A percentile compares a stretch with the other conserved stretches of the same genome.
phyloP scores from a whole-genome alignment of 2,329 filamentous ascomycete species.

The Dendryphion nanum region DNA sequence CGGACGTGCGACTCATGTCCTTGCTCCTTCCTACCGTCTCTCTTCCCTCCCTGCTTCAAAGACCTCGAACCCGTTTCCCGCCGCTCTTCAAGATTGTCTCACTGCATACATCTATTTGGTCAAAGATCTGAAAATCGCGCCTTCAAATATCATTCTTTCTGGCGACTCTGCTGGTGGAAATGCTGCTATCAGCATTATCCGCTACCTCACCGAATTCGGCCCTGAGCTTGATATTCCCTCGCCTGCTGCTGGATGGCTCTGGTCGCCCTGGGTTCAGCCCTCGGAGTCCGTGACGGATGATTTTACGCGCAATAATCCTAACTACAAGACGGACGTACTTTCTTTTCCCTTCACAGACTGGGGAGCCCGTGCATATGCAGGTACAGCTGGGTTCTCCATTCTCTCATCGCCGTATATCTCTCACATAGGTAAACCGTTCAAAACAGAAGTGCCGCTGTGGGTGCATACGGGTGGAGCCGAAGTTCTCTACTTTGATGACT shows the following conservation, averaged over 20 bases:
- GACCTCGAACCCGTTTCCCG: slow-evolving; percentile 48
- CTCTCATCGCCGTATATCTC: slow-evolving; percentile 39
- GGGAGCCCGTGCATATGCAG: slow-evolving; percentile 41
- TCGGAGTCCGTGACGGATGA: slow-evolving; percentile 21
- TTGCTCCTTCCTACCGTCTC: slow-evolving; percentile 51
- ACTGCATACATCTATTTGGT: slow-evolving; percentile 49
- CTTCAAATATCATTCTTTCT: slow-evolving; percentile 43
- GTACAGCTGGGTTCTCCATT: slow-evolving; percentile 8
- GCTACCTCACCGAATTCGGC: slow-evolving; percentile 47
- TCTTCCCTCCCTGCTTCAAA: slow-evolving; percentile 38
- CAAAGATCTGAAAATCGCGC: slow-evolving; percentile 38
- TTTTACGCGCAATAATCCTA: slow-evolving; percentile 27
- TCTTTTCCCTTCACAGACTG: slow-evolving; percentile 39
- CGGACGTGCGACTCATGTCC: slow-evolving; percentile 39
- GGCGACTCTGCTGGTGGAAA: slow-evolving; percentile 55
- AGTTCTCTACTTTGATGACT: slow-evolving; percentile 42
- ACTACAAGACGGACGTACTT: slow-evolving; percentile 45
- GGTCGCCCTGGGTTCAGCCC: slow-evolving; percentile 46
- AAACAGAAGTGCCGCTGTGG: slow-evolving; percentile 41
- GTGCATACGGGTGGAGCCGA: slow-evolving; percentile 44
- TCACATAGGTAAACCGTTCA: slow-evolving; percentile 39
- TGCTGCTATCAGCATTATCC: slow-evolving; percentile 44
- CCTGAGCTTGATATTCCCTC: slow-evolving; percentile 34
- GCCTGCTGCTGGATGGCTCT: slow-evolving; percentile 42
- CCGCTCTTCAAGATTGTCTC: slow-evolving; percentile 51